Evolutionary conservation across 202 grass and related monocot species (phyloP).

Genomic region (Zoysia matrella): DNA sequence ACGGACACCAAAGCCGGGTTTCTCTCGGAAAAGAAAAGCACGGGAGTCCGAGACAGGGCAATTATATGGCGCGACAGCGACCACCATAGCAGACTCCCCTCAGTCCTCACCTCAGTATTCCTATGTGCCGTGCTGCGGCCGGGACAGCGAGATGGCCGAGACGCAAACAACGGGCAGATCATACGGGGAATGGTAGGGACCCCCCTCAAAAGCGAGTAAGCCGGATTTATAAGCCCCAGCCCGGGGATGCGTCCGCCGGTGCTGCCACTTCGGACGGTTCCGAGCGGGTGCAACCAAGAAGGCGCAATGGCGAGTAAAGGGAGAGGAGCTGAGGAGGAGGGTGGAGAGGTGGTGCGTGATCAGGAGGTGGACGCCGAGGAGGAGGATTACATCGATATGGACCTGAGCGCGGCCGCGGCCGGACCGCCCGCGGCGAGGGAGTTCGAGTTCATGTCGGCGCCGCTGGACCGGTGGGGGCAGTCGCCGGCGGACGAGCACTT

Average conservation of each 20-base stretch:
- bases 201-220: not conserved
- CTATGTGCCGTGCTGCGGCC: not conserved
- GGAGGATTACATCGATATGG: conserved; percentile 98
- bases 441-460: conserved; percentile 81
- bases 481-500: conserved; percentile 92
- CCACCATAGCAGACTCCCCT: not conserved
- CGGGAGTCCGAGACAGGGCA: conserved; percentile 39
- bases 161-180: conserved; percentile 59
- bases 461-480: conserved; percentile 38
- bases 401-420: conserved; percentile 38
- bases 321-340: conserved; percentile 12
- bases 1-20: conserved; percentile 54
- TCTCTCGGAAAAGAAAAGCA: conserved; percentile 39
- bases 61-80: conserved; percentile 20
- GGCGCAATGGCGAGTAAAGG: conserved; percentile 40
- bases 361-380: conserved; percentile 30
- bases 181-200: conserved; percentile 50
- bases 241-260: conserved; percentile 24
- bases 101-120: not conserved
- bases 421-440: conserved; percentile 34
- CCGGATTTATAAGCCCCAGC: conserved; percentile 18
- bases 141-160: conserved; percentile 21
- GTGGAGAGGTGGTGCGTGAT: not conserved
- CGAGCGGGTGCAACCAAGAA: not conserved
- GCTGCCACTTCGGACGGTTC: not conserved